These are phyloP conservation scores for Blastocystis sp. DNA, from an alignment of 352 stramenopile genomes.

Conservation along the genomic window DNA sequence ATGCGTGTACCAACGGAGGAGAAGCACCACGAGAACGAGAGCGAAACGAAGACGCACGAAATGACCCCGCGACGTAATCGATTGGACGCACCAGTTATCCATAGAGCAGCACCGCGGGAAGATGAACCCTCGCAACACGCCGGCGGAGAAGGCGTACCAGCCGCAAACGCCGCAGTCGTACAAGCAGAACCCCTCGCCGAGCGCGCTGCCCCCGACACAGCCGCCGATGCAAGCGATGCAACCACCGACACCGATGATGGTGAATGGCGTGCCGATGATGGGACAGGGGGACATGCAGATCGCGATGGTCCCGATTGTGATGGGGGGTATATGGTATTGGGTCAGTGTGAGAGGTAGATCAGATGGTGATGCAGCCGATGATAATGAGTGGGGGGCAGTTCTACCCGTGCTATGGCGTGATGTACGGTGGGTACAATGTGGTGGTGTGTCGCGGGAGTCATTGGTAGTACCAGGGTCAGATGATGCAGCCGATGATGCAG, in stretches of 20 bases:
- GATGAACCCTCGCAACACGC: neutral
- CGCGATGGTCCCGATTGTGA: conserved; percentile 21
- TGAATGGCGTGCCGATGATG: conserved; percentile 39
- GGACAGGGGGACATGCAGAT: conserved; percentile 19
- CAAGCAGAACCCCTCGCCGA: neutral
- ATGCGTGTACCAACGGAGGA: neutral
- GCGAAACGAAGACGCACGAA: neutral
- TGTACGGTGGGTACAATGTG: conserved; percentile 50
- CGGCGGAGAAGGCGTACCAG: neutral
- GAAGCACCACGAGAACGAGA: neutral
- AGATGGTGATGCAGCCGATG: conserved; percentile 35
- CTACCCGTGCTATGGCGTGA: conserved; percentile 10
- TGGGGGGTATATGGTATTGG: neutral
- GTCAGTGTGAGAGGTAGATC: neutral
- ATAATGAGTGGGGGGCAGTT: neutral
- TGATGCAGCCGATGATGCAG: neutral
- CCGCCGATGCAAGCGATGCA: neutral
- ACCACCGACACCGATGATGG: conserved; percentile 1
- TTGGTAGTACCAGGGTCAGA: conserved; percentile 2
- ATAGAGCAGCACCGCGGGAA: neutral
- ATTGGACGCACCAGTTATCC: neutral
- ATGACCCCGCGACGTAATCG: neutral
- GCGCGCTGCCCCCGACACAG: neutral
- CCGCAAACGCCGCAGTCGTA: neutral
- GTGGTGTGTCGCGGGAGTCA: neutral